Conservation (phyloP, 139 green algal species). For the Coelastrella sp. region DNA sequence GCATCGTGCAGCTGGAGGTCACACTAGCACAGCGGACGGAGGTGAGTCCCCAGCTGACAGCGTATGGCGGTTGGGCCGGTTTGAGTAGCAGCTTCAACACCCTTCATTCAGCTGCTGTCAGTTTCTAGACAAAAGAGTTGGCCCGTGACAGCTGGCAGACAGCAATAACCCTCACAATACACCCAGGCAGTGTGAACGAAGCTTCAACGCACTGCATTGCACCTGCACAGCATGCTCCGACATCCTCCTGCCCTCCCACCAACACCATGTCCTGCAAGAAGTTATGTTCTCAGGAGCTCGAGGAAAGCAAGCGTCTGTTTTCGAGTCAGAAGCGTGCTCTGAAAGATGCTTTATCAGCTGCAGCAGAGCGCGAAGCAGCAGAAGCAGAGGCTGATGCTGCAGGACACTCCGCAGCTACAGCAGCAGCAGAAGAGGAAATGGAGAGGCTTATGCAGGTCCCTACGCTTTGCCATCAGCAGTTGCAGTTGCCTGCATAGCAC, state of each 20-base stretch:
- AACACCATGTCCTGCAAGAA: no score
- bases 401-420: slow-evolving; percentile 26
- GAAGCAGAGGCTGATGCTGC: slow-evolving; percentile 14
- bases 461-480: no score
- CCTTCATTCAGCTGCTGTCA: no score
- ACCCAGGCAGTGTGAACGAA: no score
- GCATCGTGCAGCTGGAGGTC: slow-evolving; percentile 56
- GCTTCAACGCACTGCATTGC: no score
- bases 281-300: slow-evolving; percentile 58
- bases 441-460: slow-evolving; percentile 57
- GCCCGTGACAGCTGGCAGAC: no score
- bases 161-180: no score
- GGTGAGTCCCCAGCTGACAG: slow-evolving; percentile 38
- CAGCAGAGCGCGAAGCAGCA: slow-evolving; percentile 60
- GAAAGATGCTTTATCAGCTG: slow-evolving; percentile 60
- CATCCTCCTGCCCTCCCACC: no score
- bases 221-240: no score
- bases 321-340: slow-evolving; percentile 67
- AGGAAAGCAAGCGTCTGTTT: slow-evolving; percentile 59
- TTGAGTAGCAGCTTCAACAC: no score
- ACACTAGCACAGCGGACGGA: slow-evolving; percentile 55
- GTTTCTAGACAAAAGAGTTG: no score
- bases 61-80: no score
- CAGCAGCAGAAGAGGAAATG: slow-evolving; percentile 63
- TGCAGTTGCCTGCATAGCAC: slow-evolving; percentile 6